Conservation (phyloP, 768 basidiomycete genomes). For the Tylopilus felleus region DNA sequence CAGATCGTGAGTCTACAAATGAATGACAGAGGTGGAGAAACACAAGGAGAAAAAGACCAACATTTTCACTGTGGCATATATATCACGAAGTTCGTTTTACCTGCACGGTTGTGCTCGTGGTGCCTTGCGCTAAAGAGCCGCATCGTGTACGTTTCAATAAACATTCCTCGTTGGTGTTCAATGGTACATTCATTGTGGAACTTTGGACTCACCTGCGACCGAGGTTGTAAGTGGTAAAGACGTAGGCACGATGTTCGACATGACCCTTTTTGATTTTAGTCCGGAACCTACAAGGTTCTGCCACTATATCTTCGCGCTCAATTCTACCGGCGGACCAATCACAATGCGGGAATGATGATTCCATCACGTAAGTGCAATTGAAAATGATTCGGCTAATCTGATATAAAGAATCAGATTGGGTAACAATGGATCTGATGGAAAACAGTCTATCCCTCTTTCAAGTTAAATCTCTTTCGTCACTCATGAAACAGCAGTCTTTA, state of each 20-base stretch:
- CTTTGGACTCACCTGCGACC: slow-evolving; percentile 11
- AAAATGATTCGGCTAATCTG: slow-evolving; percentile 26
- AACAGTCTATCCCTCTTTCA: slow-evolving; percentile 12
- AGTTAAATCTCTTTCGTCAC: slow-evolving; percentile 5
- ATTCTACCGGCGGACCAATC: slow-evolving; percentile 19
- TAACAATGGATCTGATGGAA: slow-evolving; percentile 7
- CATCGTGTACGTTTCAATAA: slow-evolving; percentile 7
- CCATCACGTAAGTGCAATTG: slow-evolving; percentile 24
- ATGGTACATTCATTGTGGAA: background rate
- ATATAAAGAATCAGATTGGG: slow-evolving; percentile 19
- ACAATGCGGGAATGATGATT: slow-evolving; percentile 7
- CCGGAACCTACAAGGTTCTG: slow-evolving; percentile 15
- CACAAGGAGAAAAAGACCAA: slow-evolving; percentile 12
- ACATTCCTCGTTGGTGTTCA: background rate
- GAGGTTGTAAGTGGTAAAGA: background rate
- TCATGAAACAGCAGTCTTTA: slow-evolving; percentile 25
- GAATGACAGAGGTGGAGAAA: slow-evolving; percentile 1
- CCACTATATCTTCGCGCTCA: slow-evolving; percentile 7
- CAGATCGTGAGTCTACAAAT: slow-evolving; percentile 14
- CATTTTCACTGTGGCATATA: slow-evolving; percentile 16
- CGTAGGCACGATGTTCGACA: background rate
- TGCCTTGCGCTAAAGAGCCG: slow-evolving; percentile 6
- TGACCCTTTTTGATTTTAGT: slow-evolving; percentile 16
- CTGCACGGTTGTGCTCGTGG: background rate
- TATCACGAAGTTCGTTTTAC: slow-evolving; percentile 3